These are phyloP conservation scores for Pythium guiyangense DNA, from an alignment of 352 stramenopile genomes.

Conservation along the genomic window DNA sequence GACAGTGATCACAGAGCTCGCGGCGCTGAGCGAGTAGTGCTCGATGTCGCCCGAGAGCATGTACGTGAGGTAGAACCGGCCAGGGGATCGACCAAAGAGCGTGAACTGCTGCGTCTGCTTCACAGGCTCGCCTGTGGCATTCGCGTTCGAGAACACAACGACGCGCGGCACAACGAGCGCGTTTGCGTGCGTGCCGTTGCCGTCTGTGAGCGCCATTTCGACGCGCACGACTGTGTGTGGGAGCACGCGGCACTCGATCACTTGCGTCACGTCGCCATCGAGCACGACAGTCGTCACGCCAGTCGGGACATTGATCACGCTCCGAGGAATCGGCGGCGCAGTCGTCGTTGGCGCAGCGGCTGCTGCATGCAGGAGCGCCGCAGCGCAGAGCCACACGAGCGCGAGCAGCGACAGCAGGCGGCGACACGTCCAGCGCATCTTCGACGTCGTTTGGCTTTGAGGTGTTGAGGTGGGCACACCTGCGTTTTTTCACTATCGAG, in stretches of 20 bases:
- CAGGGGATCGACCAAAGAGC: conserved; percentile 28
- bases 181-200: conserved; percentile 27
- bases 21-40: conserved; percentile 40
- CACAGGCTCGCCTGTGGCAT: conserved; percentile 11
- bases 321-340: background rate
- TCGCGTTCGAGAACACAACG: conserved; percentile 32
- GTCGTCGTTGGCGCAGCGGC: no score
- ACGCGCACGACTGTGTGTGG: conserved; percentile 34
- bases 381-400: background rate
- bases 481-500: no score
- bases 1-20: conserved; percentile 53
- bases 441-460: no score
- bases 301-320: conserved; percentile 28
- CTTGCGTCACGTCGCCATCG: conserved; percentile 27
- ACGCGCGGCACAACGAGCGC: conserved; percentile 29
- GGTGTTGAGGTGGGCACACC: no score
- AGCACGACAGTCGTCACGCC: conserved; percentile 47
- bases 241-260: conserved; percentile 41
- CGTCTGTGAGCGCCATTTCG: conserved; percentile 35
- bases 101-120: conserved; percentile 36
- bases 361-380: background rate
- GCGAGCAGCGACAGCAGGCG: no score
- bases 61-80: conserved; percentile 63
- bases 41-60: conserved; percentile 26
- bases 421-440: no score